A percentile compares a stretch with the other conserved stretches of the same genome.
Evolutionary conservation across 23 red algal species (phyloP).

Genomic region (Gracilaria gracilis): DNA sequence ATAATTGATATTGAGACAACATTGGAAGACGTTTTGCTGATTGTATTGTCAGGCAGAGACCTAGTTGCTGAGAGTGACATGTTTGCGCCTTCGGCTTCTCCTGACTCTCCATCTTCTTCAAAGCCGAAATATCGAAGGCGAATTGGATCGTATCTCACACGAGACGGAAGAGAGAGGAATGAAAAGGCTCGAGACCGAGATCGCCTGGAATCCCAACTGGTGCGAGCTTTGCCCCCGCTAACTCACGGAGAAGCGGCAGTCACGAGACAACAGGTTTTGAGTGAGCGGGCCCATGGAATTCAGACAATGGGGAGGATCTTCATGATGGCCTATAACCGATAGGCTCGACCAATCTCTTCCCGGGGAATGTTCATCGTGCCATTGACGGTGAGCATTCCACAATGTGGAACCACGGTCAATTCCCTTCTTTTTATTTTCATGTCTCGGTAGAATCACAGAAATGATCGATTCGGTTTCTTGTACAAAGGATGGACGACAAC

Average conservation of each 20-base stretch:
- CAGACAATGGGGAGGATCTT: constrained; percentile 76
- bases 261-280: constrained; percentile 61
- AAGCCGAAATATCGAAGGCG: constrained; percentile 8
- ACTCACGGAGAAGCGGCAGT: constrained; percentile 52
- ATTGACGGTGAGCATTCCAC: neutral
- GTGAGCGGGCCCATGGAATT: constrained; percentile 67
- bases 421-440: neutral
- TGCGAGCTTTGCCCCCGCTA: constrained; percentile 38
- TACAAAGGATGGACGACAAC: neutral
- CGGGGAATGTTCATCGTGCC: neutral
- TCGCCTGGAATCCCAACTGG: constrained; percentile 15
- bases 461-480: neutral
- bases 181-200: constrained; percentile 19
- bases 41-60: constrained; percentile 72
- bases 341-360: neutral
- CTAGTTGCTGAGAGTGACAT: constrained; percentile 56
- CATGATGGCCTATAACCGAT: constrained; percentile 45
- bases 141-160: constrained; percentile 24
- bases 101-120: neutral
- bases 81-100: neutral
- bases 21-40: constrained; percentile 60
- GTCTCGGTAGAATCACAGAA: neutral
- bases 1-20: constrained; percentile 79
- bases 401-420: neutral
- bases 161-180: constrained; percentile 26